Conservation (phyloP, 2,329 filamentous ascomycete species). For the Aureobasidium melanogenum region DNA sequence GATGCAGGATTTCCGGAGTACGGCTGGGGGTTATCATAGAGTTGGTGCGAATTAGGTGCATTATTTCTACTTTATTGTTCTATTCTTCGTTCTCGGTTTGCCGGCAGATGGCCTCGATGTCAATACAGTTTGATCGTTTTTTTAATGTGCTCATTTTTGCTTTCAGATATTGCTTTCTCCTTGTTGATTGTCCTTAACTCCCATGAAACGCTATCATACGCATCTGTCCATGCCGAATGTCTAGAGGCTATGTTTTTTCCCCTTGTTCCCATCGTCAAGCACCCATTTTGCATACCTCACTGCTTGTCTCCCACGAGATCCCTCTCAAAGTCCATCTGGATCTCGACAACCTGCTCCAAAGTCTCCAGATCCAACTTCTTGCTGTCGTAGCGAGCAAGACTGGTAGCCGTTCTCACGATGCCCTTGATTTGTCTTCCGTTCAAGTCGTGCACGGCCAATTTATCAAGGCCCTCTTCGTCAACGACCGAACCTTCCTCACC, state of each 20-base stretch:
- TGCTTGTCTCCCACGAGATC: background rate
- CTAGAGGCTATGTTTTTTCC: no score
- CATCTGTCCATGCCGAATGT: no score
- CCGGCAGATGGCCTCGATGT: background rate
- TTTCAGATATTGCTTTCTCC: background rate
- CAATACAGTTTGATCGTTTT: background rate
- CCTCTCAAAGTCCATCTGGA: conserved; percentile 7
- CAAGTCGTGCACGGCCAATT: background rate
- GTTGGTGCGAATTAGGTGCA: background rate
- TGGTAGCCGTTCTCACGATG: background rate
- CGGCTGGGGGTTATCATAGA: background rate
- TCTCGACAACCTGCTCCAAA: background rate
- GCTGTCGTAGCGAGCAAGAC: background rate
- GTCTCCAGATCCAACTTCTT: background rate
- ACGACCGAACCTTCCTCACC: background rate
- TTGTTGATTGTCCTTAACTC: background rate
- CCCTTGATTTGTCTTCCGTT: conserved; percentile 7
- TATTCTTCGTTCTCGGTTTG: background rate
- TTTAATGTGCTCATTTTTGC: background rate
- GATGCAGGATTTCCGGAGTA: background rate
- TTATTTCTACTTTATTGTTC: background rate
- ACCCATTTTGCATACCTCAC: background rate
- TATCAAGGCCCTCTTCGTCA: background rate
- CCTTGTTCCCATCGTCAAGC: no score
- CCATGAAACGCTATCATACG: background rate